Percentiles rank a stretch among this genome's conserved stretches.
These are phyloP conservation scores for Neurospora pannonica DNA, from an alignment of 495 filamentous ascomycete genomes.

Conservation along the genomic window DNA sequence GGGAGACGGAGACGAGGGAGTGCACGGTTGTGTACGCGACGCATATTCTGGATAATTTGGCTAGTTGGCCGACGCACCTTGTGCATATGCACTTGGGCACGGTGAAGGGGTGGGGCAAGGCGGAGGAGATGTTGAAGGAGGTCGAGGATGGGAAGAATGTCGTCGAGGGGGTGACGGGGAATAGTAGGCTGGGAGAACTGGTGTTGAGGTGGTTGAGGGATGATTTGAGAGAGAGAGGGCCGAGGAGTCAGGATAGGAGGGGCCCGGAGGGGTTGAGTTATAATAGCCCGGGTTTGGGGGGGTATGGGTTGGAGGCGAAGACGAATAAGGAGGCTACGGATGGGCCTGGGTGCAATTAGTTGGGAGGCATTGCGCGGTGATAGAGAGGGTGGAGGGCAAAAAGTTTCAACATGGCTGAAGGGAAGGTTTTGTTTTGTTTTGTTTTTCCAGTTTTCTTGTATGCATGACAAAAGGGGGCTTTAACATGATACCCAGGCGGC, in stretches of 20 bases:
- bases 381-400: background rate
- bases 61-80: conserved; percentile 87
- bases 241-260: conserved; percentile 48
- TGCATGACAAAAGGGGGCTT: background rate
- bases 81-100: conserved; percentile 87
- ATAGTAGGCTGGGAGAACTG: conserved; percentile 70
- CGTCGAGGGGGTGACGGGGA: conserved; percentile 46
- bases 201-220: conserved; percentile 80
- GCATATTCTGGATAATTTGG: conserved; percentile 90
- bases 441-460: background rate
- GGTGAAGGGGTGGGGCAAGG: conserved; percentile 73
- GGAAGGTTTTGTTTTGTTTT: background rate
- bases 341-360: background rate
- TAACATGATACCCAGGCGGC: conserved; percentile 20
- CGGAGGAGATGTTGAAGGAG: conserved; percentile 39
- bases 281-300: conserved; percentile 58
- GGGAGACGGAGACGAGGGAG: conserved; percentile 68
- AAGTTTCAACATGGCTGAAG: background rate
- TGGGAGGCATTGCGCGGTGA: background rate
- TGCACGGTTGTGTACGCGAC: conserved; percentile 97
- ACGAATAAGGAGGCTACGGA: conserved; percentile 2
- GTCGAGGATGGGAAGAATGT: conserved; percentile 24
- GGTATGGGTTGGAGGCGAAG: conserved; percentile 70
- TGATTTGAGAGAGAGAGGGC: conserved; percentile 73
- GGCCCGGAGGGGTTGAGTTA: conserved; percentile 65